Conservation (phyloP, 176 grass and related monocot genomes). For the Musa troglodytarum region DNA sequence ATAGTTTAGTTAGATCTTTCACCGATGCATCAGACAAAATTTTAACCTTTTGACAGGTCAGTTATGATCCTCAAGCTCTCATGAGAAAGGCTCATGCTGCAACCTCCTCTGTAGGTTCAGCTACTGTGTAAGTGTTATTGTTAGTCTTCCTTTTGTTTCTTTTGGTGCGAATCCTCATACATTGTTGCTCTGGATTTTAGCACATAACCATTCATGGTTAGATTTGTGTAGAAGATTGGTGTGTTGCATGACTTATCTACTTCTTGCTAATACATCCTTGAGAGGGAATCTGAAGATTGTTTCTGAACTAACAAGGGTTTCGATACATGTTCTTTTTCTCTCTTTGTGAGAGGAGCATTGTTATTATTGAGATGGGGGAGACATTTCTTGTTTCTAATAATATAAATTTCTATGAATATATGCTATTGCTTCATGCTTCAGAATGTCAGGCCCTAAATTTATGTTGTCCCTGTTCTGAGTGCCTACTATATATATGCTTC, state of each 20-base stretch:
- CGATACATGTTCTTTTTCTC: too few relatives aligned
- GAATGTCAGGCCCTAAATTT: background rate
- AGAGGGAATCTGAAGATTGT: too few relatives aligned
- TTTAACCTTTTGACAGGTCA: slow-evolving; percentile 36
- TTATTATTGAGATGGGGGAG: too few relatives aligned
- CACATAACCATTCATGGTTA: background rate
- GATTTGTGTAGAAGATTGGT: background rate
- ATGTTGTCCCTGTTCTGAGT: background rate
- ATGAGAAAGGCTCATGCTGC: slow-evolving; percentile 85
- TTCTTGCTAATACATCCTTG: too few relatives aligned
- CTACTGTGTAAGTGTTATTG: slow-evolving; percentile 58
- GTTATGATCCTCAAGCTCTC: slow-evolving; percentile 68
- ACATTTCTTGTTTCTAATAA: too few relatives aligned
- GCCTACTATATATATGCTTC: background rate
- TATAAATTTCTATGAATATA: background rate
- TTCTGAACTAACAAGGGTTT: too few relatives aligned
- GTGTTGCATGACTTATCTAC: too few relatives aligned
- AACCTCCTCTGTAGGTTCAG: slow-evolving; percentile 67
- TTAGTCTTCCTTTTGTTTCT: slow-evolving; percentile 12
- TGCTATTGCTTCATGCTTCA: background rate
- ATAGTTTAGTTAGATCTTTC: background rate
- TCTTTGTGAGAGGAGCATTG: too few relatives aligned
- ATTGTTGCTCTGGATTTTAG: background rate
- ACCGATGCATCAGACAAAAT: background rate
- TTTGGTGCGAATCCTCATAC: background rate